Evolutionary conservation across 2,329 filamentous ascomycete genomes (phyloP), one percentile per base, ranked within the genome.

Genomic region (Sarocladiaceae sp.): DNA sequence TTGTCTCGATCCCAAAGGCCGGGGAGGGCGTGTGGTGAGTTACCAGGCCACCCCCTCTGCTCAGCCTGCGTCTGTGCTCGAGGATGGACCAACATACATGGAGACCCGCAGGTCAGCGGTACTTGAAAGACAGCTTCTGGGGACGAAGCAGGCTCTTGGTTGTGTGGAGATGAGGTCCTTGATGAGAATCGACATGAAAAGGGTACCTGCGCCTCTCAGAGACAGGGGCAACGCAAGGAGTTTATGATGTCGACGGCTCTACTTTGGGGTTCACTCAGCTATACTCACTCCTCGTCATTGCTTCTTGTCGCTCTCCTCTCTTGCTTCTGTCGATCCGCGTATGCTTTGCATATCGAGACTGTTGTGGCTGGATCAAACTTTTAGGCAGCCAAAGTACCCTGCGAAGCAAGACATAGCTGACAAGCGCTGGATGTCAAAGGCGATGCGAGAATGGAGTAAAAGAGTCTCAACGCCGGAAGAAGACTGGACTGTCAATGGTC

Each of bases 181-280:
- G 23, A 11, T 48, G 44, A 4, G 49, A 26, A 36, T 52, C 50
- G 51, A 52, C 53, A 52, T 29, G 53, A 29, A 35, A 50, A 48
- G 47, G 44, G 54, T 55, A 55, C 54, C 54, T 55, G 51, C 51
- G 51, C 51, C 36, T 29, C 23, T 25, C 22, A 50, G 48, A 53
- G 48, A 52, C 51, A 53, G 33, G 54, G 53, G 46, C 36, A 39
- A 26, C 22, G 29, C 5, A 50, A 20, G 47, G 18, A 50, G 33
- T 8, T 36, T 22, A 28, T 36, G 18, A 50, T 50, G 29, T 50
- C 29, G 44, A 48, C 25, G 29, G 47, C 29, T 50, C 20, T 49
- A 28, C 23, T 31, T 28, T 4, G 46, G 12, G 18, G 46, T 25
- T 5, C 5, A 49, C 46, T 6, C 6, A 47, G n/a, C 10, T 37